These are phyloP conservation scores for Maudiozyma humilis DNA, from an alignment of 1,139 yeast species.

Conservation along the genomic window DNA sequence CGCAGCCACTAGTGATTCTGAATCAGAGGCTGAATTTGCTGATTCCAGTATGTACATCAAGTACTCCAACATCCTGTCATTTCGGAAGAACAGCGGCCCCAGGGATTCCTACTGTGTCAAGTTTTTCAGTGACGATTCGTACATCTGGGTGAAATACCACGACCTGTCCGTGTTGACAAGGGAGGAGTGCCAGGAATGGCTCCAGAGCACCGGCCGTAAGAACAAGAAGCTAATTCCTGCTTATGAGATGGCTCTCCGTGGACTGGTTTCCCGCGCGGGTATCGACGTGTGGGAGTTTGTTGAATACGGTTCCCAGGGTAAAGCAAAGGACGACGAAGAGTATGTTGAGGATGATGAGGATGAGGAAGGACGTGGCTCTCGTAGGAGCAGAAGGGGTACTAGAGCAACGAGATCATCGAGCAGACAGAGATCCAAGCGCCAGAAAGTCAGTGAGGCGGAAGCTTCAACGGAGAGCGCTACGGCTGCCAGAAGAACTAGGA, in stretches of 20 bases:
- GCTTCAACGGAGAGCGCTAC: conserved; percentile 5
- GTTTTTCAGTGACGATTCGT: conserved; percentile 30
- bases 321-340: conserved; percentile 23
- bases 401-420: conserved; percentile 15
- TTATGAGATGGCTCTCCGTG: conserved; percentile 27
- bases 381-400: conserved; percentile 10
- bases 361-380: conserved; percentile 8
- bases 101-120: conserved; percentile 27
- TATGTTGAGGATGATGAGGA: conserved; percentile 19
- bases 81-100: conserved; percentile 18
- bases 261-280: conserved; percentile 15
- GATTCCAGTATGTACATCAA: conserved; percentile 23
- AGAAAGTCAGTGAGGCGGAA: conserved; percentile 9
- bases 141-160: conserved; percentile 26
- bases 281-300: conserved; percentile 31
- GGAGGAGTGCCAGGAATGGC: conserved; percentile 24
- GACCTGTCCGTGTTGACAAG: conserved; percentile 18
- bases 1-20: conserved; percentile 17
- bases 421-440: conserved; percentile 11
- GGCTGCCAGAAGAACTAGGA: conserved; percentile 3
- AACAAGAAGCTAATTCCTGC: conserved; percentile 29
- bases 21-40: conserved; percentile 17
- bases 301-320: conserved; percentile 28
- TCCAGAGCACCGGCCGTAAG: conserved; percentile 14
- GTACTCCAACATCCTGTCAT: conserved; percentile 22